Evolutionary conservation across 148 eudicot species (phyloP).

Genomic region (Spergularia bocconei): DNA sequence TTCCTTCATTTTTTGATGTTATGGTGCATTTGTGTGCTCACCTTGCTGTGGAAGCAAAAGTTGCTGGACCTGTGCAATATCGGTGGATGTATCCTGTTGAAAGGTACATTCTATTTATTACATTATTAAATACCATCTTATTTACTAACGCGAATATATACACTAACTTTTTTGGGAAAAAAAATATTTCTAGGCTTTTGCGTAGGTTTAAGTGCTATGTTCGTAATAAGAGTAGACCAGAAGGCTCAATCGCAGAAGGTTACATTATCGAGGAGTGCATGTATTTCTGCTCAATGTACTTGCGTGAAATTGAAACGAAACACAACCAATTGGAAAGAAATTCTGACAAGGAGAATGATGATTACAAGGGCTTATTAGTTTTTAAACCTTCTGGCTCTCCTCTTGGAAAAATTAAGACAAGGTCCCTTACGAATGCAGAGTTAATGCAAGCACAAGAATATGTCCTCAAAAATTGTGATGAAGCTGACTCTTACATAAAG

Average conservation of each 20-base stretch:
- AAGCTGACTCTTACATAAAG: neutral
- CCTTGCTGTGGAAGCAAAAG: neutral
- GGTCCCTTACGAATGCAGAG: neutral
- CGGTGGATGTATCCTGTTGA: neutral
- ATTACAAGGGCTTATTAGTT: neutral
- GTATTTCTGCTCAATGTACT: conserved; percentile 10
- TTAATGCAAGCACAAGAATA: conserved; percentile 1
- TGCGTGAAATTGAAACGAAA: conserved; percentile 13
- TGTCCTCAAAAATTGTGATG: conserved; percentile 3
- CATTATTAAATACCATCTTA: neutral
- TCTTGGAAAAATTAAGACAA: conserved; percentile 6
- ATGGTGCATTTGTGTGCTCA: neutral
- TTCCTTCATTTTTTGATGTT: neutral
- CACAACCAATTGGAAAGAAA: conserved; percentile 5
- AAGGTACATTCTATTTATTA: neutral
- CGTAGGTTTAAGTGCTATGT: conserved; percentile 10
- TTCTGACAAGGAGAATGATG: neutral
- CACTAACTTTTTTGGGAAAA: neutral
- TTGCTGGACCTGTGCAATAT: neutral
- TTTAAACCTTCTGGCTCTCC: neutral
- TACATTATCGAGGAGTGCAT: conserved; percentile 17
- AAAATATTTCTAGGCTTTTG: neutral
- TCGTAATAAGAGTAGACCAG: conserved; percentile 8
- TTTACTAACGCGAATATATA: too few relatives aligned
- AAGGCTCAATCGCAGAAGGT: conserved; percentile 20